A percentile compares a stretch with the other conserved stretches of the same genome.
These are phyloP conservation scores for Penicillium paradoxum DNA, from an alignment of 495 filamentous ascomycete genomes.

Conservation along the genomic window DNA sequence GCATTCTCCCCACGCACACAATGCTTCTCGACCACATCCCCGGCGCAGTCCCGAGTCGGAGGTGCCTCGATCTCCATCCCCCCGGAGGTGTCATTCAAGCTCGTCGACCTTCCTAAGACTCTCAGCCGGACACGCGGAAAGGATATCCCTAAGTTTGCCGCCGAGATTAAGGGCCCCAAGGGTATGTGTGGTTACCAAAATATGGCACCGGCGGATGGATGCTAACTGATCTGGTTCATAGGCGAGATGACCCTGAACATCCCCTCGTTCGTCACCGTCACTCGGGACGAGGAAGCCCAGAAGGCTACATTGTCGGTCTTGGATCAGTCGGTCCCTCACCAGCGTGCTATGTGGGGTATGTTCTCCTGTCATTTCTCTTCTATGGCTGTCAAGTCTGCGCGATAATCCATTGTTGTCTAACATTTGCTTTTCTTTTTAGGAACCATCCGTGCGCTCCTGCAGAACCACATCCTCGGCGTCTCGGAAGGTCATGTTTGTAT, in stretches of 20 bases:
- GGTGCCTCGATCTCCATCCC: constrained; percentile 76
- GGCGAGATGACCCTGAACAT: constrained; percentile 68
- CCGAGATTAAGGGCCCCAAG: constrained; percentile 70
- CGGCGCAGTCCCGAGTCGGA: constrained; percentile 73
- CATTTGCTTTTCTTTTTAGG: constrained; percentile 44
- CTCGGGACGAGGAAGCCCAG: constrained; percentile 53
- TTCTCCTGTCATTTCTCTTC: constrained; percentile 1
- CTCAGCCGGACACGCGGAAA: constrained; percentile 47
- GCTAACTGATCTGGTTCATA: constrained; percentile 20
- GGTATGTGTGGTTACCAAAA: constrained; percentile 43
- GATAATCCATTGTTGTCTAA: constrained; percentile 4
- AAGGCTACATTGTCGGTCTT: constrained; percentile 63
- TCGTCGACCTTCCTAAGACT: constrained; percentile 53
- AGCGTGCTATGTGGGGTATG: constrained; percentile 98
- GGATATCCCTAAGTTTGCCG: constrained; percentile 49
- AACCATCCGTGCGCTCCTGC: constrained; percentile 81
- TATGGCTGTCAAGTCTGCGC: not conserved
- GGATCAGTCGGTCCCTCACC: constrained; percentile 58
- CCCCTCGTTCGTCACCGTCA: constrained; percentile 67
- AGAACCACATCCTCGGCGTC: constrained; percentile 85
- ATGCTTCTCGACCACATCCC: constrained; percentile 66
- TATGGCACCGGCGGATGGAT: not conserved
- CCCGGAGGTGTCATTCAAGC: constrained; percentile 67
- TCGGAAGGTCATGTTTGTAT: constrained; percentile 95
- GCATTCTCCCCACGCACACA: constrained; percentile 58